Conservation (phyloP, 2,329 filamentous ascomycete species). For the Botrytis fragariae region DNA sequence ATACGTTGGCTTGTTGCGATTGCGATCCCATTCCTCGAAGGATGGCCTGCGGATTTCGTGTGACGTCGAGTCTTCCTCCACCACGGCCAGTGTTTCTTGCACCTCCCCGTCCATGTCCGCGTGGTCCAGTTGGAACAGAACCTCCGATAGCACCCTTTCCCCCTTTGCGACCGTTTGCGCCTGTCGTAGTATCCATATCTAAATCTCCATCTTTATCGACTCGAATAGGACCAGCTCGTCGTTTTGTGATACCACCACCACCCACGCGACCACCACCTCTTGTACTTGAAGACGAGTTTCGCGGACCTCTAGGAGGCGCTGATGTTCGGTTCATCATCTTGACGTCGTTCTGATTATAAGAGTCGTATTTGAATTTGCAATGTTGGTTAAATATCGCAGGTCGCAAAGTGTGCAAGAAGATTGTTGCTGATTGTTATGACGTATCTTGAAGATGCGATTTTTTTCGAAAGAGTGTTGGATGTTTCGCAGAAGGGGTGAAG, state of each 20-base stretch:
- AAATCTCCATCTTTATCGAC: slow-evolving; percentile 61
- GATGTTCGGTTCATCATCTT: slow-evolving; percentile 26
- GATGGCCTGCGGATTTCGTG: slow-evolving; percentile 34
- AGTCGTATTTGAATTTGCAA: neutral
- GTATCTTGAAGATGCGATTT: slow-evolving; percentile 11
- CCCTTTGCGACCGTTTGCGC: slow-evolving; percentile 31
- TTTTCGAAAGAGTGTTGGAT: slow-evolving; percentile 3
- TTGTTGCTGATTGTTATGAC: neutral
- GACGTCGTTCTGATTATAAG: neutral
- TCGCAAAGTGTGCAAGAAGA: slow-evolving; percentile 8
- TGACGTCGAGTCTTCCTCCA: slow-evolving; percentile 37
- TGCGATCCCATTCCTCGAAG: slow-evolving; percentile 42
- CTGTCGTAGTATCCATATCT: slow-evolving; percentile 50
- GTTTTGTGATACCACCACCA: slow-evolving; percentile 51
- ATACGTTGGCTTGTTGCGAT: slow-evolving; percentile 34
- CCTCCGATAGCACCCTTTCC: slow-evolving; percentile 31
- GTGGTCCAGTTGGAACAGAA: slow-evolving; percentile 22
- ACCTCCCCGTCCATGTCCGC: slow-evolving; percentile 32
- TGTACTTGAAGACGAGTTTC: slow-evolving; percentile 34
- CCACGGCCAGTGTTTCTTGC: slow-evolving; percentile 37
- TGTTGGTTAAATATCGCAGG: neutral
- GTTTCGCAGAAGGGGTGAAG: neutral
- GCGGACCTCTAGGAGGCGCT: slow-evolving; percentile 33
- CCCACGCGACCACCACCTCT: slow-evolving; percentile 36
- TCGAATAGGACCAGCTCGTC: slow-evolving; percentile 41